Evolutionary conservation across 2,329 filamentous ascomycete genomes (phyloP).

Genomic region (Fusarium tricinctum): DNA sequence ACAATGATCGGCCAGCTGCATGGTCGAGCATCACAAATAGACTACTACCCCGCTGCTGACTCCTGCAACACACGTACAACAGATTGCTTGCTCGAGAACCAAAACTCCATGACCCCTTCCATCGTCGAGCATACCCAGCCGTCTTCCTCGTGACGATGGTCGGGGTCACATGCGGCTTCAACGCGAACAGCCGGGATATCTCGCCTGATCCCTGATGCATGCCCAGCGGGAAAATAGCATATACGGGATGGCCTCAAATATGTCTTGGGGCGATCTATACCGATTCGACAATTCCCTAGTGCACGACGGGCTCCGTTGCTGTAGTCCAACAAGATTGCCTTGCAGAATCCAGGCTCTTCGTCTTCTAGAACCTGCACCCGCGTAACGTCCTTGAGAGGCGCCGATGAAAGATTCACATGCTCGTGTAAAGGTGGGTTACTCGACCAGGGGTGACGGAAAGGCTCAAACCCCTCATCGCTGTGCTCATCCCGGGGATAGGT

Average conservation of each 20-base stretch:
- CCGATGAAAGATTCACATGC: conserved; percentile 6
- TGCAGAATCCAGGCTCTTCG: neutral
- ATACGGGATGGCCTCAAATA: conserved; percentile 2
- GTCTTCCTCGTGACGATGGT: neutral
- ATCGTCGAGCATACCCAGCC: conserved; percentile 17
- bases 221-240: conserved; percentile 1
- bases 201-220: neutral
- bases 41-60: neutral
- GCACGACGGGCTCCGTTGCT: conserved; percentile 5
- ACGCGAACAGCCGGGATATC: neutral
- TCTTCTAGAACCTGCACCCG: conserved; percentile 9
- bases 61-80: neutral
- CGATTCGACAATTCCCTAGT: conserved; percentile 2
- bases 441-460: conserved; percentile 2
- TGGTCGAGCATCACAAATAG: neutral
- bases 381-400: neutral
- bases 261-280: neutral
- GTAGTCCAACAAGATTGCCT: conserved; percentile 16
- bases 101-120: conserved; percentile 16
- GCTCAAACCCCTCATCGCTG: neutral
- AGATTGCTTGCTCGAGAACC: conserved; percentile 18
- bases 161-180: neutral
- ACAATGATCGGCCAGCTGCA: neutral
- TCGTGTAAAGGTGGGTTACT: neutral
- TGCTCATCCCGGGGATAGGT: conserved; percentile 12